Conservation (phyloP, 352 stramenopile species). For the Aphanomyces stellatus region DNA sequence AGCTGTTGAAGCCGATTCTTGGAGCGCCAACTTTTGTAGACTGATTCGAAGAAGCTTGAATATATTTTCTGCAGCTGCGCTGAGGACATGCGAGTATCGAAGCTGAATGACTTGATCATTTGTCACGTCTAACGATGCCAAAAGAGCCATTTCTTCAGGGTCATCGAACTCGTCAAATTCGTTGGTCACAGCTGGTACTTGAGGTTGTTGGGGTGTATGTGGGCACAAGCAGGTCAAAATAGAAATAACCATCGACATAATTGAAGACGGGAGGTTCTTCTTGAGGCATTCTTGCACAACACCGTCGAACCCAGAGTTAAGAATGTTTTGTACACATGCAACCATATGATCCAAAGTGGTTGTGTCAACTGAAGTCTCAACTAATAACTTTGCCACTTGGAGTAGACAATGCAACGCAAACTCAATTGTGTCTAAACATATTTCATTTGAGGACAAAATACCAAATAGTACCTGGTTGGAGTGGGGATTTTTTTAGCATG, state of each 20-base stretch:
- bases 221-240: background rate
- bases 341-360: background rate
- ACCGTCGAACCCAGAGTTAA: slow-evolving; percentile 1
- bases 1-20: background rate
- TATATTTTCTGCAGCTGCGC: background rate
- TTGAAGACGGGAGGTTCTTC: background rate
- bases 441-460: background rate
- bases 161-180: slow-evolving; percentile 19
- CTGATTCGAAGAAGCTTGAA: background rate
- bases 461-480: background rate
- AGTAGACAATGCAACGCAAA: slow-evolving; percentile 12
- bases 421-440: slow-evolving; percentile 9
- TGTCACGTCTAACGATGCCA: slow-evolving; percentile 8
- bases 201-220: background rate
- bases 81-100: background rate
- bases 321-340: background rate
- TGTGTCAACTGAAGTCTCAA: background rate
- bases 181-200: background rate
- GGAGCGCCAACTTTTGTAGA: slow-evolving; percentile 17
- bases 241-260: background rate
- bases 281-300: slow-evolving; percentile 1
- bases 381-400: background rate
- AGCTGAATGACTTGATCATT: background rate
- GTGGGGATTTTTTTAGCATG: background rate
- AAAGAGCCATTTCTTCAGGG: slow-evolving; percentile 13